These are phyloP conservation scores for Curvularia eragrostidis DNA, from an alignment of 2,329 filamentous ascomycete genomes.

Conservation along the genomic window DNA sequence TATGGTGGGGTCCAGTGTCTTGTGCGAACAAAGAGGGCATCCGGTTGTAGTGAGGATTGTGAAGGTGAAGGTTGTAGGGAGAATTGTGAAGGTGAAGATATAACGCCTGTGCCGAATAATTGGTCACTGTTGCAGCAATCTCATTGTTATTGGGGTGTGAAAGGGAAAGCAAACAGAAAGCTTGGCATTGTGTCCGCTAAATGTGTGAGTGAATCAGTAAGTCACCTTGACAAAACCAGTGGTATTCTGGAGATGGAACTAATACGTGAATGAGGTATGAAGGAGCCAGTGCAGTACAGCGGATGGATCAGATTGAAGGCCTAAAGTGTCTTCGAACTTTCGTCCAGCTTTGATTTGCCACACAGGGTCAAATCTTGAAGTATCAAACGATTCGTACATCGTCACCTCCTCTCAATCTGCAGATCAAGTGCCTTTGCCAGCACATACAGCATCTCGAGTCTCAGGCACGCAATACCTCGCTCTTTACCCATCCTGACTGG, in stretches of 20 bases:
- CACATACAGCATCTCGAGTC: conserved; percentile 55
- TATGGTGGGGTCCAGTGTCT: too few relatives aligned
- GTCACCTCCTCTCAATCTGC: conserved; percentile 30
- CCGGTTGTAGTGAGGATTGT: background rate
- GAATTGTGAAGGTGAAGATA: background rate
- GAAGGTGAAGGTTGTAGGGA: background rate
- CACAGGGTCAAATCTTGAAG: background rate
- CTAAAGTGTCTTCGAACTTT: background rate
- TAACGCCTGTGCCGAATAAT: background rate
- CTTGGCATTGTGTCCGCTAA: conserved; percentile 4
- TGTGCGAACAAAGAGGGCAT: background rate
- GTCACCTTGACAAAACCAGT: background rate
- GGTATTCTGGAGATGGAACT: background rate
- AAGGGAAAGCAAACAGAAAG: conserved; percentile 7
- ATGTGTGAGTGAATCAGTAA: conserved; percentile 5
- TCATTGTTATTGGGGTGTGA: background rate
- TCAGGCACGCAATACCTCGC: conserved; percentile 51
- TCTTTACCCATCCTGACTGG: conserved; percentile 51
- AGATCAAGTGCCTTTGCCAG: conserved; percentile 53
- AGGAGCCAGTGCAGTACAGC: background rate
- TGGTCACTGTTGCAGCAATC: background rate
- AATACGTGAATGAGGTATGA: background rate
- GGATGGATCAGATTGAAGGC: background rate
- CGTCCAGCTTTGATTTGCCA: too few relatives aligned
- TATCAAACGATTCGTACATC: background rate